Evolutionary conservation across 371 early-diverging fungal species (phyloP), one percentile per base, ranked within the genome.

Genomic region (Blakeslea trispora): DNA sequence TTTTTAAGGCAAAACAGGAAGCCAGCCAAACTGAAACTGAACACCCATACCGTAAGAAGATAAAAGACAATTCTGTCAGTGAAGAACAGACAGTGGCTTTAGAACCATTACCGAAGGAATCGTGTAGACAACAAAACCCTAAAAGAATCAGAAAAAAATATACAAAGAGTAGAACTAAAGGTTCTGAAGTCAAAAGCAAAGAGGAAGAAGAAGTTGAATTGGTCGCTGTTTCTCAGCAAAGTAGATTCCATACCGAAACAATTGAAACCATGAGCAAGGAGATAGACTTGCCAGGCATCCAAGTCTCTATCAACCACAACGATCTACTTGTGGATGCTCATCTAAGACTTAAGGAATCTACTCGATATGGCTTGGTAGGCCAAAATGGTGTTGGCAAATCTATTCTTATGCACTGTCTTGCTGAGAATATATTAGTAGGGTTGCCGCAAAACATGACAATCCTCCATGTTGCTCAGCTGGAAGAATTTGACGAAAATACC

Each of bases 321-420:
- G 85, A 84, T 14, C 45, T 92, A 10, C 64, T 92, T 17, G 79
- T 80, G 11, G 91, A 88, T 59, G 76, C 89, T 17, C 81, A 81
- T 44, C 70, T 91, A 5, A 68, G 72, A 48, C 68, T 92, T 34
- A 84, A 85, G 45, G 56, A 74, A 8, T 87, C 85, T 15, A 74
- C 73, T 11, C 78, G 79, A 49, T 92, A 92, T 61, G 92, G 90
- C 40, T 71, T 97, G 7, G 69, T 93, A 9, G 96, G 96, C 6
- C 79, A 86, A 45, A 97, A 95, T 73, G 96, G 98, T 19, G 82
- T 84, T n/a, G 98, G 96, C 7, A 97, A 96, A 69, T 89, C 93
- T 31, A 89, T 90, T 0, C 71, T 97, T 45, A 77, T 97, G 52
- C 81, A 77, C 51, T 80, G 83, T 18, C 80, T 94, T 45, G 91